phyloP scores from a whole-genome alignment of 108 stramenopile species.

The Nitzschia inconspicua region DNA sequence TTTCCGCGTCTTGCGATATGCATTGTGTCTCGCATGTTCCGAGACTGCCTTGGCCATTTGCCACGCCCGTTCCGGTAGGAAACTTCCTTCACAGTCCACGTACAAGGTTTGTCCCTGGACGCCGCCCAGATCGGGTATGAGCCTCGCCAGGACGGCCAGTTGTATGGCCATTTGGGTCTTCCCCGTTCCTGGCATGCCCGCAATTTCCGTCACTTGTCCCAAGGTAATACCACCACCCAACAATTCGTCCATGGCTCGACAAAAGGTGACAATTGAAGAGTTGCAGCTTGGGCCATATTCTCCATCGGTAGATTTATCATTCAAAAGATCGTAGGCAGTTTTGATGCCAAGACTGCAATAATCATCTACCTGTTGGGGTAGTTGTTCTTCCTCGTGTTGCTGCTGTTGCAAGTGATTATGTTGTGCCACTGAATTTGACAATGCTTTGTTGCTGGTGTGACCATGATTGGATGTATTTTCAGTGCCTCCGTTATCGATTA shows the following conservation, averaged over 20 bases:
- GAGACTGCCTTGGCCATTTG: constrained; percentile 72
- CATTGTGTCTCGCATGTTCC: constrained; percentile 22
- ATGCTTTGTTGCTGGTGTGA: background rate
- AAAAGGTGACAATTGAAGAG: constrained; percentile 82
- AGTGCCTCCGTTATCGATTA: background rate
- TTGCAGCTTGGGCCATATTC: background rate
- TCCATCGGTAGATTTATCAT: background rate
- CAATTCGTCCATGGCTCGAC: constrained; percentile 62
- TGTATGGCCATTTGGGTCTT: constrained; percentile 97
- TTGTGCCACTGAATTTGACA: background rate
- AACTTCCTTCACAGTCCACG: constrained; percentile 94
- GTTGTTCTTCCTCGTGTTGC: background rate
- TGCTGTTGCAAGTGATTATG: background rate
- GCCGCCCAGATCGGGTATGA: constrained; percentile 83
- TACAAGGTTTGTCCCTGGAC: constrained; percentile 81
- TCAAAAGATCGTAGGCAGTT: background rate
- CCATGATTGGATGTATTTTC: background rate
- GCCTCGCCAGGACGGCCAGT: constrained; percentile 79
- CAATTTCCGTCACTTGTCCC: constrained; percentile 87
- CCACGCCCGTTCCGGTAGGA: constrained; percentile 71
- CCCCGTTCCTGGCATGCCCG: constrained; percentile 88
- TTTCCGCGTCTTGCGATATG: background rate
- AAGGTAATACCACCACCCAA: constrained; percentile 85
- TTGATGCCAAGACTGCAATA: background rate
- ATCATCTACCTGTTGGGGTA: constrained; percentile 1